Base-by-base conservation (phyloP, 2,329 filamentous ascomycete species). In the Gnomoniopsis smithogilvyi region DNA sequence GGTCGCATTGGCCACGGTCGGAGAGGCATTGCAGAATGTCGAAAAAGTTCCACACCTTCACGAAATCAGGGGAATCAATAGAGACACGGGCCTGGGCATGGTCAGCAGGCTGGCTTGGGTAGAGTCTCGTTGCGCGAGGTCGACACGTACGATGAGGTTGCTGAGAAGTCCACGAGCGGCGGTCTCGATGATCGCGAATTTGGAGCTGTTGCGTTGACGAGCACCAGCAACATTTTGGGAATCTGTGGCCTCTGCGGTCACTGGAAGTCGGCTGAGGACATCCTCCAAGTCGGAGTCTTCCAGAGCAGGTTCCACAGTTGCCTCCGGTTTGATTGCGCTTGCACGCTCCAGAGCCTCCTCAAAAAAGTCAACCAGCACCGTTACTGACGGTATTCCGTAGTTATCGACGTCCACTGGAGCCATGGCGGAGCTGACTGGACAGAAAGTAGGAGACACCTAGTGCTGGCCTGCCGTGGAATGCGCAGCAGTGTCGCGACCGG, bases 1-100 rank as follows among this genome's bases (percentile, higher is more conserved):
- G 86, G 64, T 96, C 92, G 70, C 79, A 87, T 76, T 81, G 82
- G 79, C 88, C 89, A 70, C 88, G 85, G 69, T 96, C 94, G 61
- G 92, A 93, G 62, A 96, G 86, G 41, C 96, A 87, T 1, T 90
- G 89, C n/a, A 97, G 80, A 46, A 98, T 86, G 70, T 99, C 96
- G 59, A 99, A 84, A 6, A 99, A 80, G 69, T 97, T 95, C 94
- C 94, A 99, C 63, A 98, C 85, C 61, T 86, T 83, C 52, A 92
- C 87, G 68, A 97, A 96, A 1, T 84, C 80, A 46, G 91, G 86
- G 26, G 90, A 85, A 41, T 92, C 83, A 66, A 97, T 96, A 10
- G 85, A 79, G 14, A 84, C 92, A 43, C 84, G 85, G 47, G 90
- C 87, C 90, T 94, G 61, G 12, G 59, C 24, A 60, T 66, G 62